Conservation (phyloP, 2,329 filamentous ascomycete species). For the Cryphonectria carpinicola region DNA sequence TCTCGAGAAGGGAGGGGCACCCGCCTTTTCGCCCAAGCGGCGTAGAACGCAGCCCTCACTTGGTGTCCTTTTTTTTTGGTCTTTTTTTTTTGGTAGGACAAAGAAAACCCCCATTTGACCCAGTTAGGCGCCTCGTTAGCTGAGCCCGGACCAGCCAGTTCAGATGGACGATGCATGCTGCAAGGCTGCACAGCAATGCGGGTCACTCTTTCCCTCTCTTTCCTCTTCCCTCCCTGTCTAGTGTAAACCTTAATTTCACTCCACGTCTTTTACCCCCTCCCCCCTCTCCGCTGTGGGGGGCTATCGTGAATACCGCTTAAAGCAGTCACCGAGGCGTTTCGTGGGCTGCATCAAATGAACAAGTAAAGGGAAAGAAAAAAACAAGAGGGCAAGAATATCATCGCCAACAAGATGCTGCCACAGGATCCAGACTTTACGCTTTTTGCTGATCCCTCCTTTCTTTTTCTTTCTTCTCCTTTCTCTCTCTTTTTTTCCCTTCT, state of each 20-base stretch:
- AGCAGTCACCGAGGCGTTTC: neutral
- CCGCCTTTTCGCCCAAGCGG: neutral
- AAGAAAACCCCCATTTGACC: neutral
- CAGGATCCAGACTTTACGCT: neutral
- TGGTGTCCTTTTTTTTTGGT: neutral
- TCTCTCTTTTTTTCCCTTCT: neutral
- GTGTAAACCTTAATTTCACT: slow-evolving; percentile 27
- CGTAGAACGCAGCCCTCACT: neutral
- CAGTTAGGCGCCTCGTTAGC: neutral
- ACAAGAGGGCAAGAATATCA: neutral
- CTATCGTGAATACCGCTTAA: neutral
- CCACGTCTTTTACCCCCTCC: slow-evolving; percentile 10
- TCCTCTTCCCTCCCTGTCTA: slow-evolving; percentile 13
- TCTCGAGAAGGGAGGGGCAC: neutral
- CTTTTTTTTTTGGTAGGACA: neutral
- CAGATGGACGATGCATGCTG: neutral
- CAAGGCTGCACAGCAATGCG: neutral
- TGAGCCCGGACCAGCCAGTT: neutral
- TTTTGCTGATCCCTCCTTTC: neutral
- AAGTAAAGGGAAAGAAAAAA: neutral
- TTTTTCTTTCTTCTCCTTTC: too few species aligned
- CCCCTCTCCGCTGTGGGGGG: neutral
- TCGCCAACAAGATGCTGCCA: neutral
- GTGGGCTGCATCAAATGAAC: neutral
- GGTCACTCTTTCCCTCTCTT: neutral